Base-by-base conservation (phyloP, 768 basidiomycete species). In the Hypsizygus marmoreus region DNA sequence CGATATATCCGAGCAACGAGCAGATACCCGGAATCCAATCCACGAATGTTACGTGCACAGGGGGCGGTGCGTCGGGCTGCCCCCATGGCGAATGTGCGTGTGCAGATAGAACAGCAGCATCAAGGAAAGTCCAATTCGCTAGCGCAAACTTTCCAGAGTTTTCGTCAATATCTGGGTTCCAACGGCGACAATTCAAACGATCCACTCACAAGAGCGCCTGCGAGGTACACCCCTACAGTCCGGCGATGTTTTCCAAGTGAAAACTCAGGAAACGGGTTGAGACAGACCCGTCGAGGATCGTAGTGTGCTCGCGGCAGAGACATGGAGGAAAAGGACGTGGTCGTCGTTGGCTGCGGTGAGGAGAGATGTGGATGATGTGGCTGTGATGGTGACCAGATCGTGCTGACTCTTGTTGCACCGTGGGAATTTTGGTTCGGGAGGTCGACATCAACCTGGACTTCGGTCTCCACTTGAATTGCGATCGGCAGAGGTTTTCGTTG, bases 21-120 rank as follows among this genome's bases (percentile, higher is more conserved):
- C 87, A 93, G 56, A 98, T 82, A 16, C 95, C 95, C 0, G 95
- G 93, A n/a, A 97, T 73, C 97, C 97, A 99, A 73, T 98, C 97
- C 44, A 92, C 84, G 63, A 97, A 97, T 10, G 79, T 72, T 63
- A 99, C 90, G 59, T 92, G 92, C 0, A 79, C 76, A 8, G 77
- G 76, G 0, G 71, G 64, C 0, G 82, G 79, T 40, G 82, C 74
- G 55, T 86, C 76, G 2, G 87, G 86, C 4, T 84, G 76, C 29
- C 81, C 85, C 51, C 80, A 80, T 3, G 91, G 88, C 1, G 89
- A 70, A 43, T 80, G 81, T 0, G 92, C 91, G 57, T 95, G 91
- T 3, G 88, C 82, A 8, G 94, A 97, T 30, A 93, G 77, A 43
- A 97, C 84, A 17, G 87, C 85, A 11, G 97, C 95, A 58, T 98